Evolutionary conservation across 768 basidiomycete species (phyloP), one percentile per base, ranked within the genome.

Genomic region (Lentinula boryana): DNA sequence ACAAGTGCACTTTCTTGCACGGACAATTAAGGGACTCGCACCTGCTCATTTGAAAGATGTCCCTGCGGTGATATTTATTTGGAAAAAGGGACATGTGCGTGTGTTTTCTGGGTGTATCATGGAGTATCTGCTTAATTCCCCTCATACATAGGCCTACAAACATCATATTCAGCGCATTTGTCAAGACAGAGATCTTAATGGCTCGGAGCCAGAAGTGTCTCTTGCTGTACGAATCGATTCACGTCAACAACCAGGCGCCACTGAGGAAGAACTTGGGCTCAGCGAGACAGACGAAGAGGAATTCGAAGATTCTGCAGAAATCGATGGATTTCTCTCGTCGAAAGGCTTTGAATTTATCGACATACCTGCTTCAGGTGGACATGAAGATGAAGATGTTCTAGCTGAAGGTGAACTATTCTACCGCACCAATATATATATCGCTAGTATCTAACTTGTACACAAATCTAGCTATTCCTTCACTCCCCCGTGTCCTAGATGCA

Each of bases 271-370:
- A 1, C 4, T 13, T 0, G 41, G n/a, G 7, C 40, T 43, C 5
- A 65, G 21, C 56, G 62, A 27, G 64, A 60, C 8, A 27, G 44
- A 64, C 13, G 69, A 74, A 27, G 66, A 65, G 36, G 71, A 72
- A 54, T 64, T 65, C 33, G 78, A 80, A 52, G 82, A 83, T 27
- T 78, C 84, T 40, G 76, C 79, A 15, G 83, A 83, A 8, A 75
- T 86, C 52, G 89, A 93, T 66, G 80, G 77, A 35, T 88, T 84
- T 67, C 70, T 92, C 21, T 84, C 88, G 33, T 80, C 80, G 7
- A 78, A 81, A 67, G 87, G 89, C 6, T 92, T 93, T 63, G 92
- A 93, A 69, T 93, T 87, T 65, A 77, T 93, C 50, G 84, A 92
- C 67, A 83, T 56, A 15, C 48, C 60, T 44, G 21, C 44, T 43